Percentiles rank a stretch among this genome's conserved stretches.
phyloP scores from a whole-genome alignment of 2,329 filamentous ascomycete species.

The Trichoderma gracile region DNA sequence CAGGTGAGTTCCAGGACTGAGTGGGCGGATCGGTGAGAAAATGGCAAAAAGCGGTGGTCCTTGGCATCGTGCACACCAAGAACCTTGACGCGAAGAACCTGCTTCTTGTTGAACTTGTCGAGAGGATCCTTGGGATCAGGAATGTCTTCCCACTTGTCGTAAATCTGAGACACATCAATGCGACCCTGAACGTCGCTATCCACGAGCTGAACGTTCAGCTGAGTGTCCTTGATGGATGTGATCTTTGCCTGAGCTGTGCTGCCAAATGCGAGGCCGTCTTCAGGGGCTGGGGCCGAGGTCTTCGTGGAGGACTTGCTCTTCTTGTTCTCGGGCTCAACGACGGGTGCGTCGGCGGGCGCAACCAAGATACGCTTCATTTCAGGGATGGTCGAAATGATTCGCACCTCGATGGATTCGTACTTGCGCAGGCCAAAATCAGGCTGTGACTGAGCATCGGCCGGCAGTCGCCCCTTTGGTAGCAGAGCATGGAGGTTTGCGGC shows the following conservation, averaged over 20 bases:
- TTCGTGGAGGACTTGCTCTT: slow-evolving; percentile 39
- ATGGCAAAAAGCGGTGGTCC: slow-evolving; percentile 87
- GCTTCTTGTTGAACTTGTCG: slow-evolving; percentile 67
- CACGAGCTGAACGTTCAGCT: slow-evolving; percentile 85
- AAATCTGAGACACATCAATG: slow-evolving; percentile 87
- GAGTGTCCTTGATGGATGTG: slow-evolving; percentile 83
- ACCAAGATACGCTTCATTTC: slow-evolving; percentile 68
- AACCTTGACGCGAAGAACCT: slow-evolving; percentile 72
- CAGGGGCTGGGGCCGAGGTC: slow-evolving; percentile 43
- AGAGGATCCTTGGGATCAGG: slow-evolving; percentile 78
- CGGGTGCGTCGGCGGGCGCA: slow-evolving; percentile 45
- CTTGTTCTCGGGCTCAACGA: slow-evolving; percentile 47
- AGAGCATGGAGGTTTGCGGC: slow-evolving; percentile 74
- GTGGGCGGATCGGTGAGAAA: slow-evolving; percentile 80
- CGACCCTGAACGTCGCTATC: slow-evolving; percentile 77
- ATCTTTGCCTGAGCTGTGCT: slow-evolving; percentile 74
- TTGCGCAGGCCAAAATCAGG: slow-evolving; percentile 78
- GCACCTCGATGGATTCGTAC: slow-evolving; percentile 72
- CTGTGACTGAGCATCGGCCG: slow-evolving; percentile 65
- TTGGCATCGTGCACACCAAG: slow-evolving; percentile 87
- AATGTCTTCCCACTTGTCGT: slow-evolving; percentile 86
- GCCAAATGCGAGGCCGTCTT: slow-evolving; percentile 75
- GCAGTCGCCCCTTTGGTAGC: slow-evolving; percentile 75
- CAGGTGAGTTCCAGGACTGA: slow-evolving; percentile 85
- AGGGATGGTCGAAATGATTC: slow-evolving; percentile 70